Evolutionary conservation across 78 protist species (phyloP).

Genomic region (Dictyostelium purpureum): DNA sequence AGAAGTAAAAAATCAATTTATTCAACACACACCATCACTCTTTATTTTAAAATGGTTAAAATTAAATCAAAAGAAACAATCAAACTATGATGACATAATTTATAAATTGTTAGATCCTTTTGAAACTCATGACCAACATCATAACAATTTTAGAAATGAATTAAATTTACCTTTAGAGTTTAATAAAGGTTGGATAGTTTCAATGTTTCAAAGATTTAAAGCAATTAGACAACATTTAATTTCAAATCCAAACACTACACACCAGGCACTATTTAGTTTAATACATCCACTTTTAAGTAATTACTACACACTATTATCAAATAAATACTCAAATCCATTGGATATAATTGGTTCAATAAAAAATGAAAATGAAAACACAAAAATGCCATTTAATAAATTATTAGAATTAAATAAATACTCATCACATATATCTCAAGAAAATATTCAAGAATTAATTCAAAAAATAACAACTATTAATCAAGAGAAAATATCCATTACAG

Average conservation of each 20-base stretch:
- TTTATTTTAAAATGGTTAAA: not conserved
- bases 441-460: too few species aligned
- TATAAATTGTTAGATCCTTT: too few species aligned
- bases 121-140: too few species aligned
- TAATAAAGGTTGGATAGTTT: not conserved
- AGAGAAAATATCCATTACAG: too few species aligned
- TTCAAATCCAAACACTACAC: not conserved
- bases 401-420: too few species aligned
- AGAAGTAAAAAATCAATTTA: not conserved
- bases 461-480: too few species aligned
- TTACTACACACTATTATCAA: not conserved
- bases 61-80: not conserved
- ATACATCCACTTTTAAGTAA: not conserved
- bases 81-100: not conserved
- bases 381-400: too few species aligned
- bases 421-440: too few species aligned
- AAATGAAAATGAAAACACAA: too few species aligned
- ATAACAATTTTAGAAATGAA: too few species aligned
- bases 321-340: too few species aligned
- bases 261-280: not conserved
- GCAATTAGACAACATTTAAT: not conserved
- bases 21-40: not conserved
- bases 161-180: not conserved
- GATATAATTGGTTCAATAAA: too few species aligned
- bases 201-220: not conserved